phyloP scores from a whole-genome alignment of 768 basidiomycete species.

The Phanerochaete sordida region DNA sequence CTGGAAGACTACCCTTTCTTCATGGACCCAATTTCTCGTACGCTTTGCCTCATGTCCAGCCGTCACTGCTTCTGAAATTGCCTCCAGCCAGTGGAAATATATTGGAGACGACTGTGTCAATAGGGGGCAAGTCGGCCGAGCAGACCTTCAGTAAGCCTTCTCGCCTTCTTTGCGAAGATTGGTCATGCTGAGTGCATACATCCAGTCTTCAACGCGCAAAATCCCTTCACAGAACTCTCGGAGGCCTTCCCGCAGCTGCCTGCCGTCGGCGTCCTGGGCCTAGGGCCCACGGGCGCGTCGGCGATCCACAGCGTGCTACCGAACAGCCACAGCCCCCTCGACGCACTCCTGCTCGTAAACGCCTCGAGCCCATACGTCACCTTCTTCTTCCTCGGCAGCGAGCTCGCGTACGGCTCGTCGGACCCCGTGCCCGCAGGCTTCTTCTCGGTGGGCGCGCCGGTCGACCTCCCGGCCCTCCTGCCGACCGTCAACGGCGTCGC shows the following conservation, averaged over 20 bases:
- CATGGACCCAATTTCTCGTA: not conserved
- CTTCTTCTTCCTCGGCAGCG: conserved; percentile 8
- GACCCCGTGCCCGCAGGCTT: conserved; percentile 7
- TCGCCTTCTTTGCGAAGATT: not conserved
- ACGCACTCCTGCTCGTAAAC: not conserved
- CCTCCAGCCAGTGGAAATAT: not conserved
- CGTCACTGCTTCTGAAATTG: not conserved
- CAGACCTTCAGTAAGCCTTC: conserved; percentile 1
- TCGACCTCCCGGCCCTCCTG: conserved; percentile 1
- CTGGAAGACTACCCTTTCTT: not conserved
- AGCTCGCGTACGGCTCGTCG: not conserved
- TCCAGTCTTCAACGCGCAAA: not conserved
- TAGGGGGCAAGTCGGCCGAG: not conserved
- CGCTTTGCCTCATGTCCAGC: not conserved
- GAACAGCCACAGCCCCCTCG: conserved; percentile 8
- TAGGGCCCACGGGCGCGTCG: not conserved
- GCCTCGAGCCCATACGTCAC: conserved; percentile 3
- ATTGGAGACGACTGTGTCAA: not conserved
- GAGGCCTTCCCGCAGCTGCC: not conserved
- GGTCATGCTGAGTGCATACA: not conserved
- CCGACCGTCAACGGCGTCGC: not conserved
- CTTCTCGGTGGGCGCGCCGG: conserved; percentile 4
- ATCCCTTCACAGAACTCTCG: not conserved
- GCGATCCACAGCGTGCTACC: not conserved
- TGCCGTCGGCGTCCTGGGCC: conserved; percentile 6